Evolutionary conservation across 495 filamentous ascomycete species (phyloP), one percentile per base, ranked within the genome.

Genomic region (Lindgomyces ingoldianus): DNA sequence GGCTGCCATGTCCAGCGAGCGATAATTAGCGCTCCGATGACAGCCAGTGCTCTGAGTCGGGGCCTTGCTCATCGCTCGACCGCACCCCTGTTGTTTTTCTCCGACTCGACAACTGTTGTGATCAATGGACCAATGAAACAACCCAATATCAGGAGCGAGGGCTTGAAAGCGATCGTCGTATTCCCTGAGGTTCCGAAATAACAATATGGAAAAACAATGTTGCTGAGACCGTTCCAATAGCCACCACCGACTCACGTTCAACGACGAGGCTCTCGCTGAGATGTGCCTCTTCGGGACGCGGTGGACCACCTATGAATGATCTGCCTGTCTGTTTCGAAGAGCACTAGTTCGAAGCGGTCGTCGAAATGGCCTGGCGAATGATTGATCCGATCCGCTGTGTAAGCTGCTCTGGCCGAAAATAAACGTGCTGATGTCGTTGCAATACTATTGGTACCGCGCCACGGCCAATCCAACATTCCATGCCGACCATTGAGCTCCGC

Each of bases 161-260:
- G 54, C 63, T 39, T 63, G 56, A 60, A 65, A 62, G 56, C 57
- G 58, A 70, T 70, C 62, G 62, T 64, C 68, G 68, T 64, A 63
- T 70, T 67, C 25, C 49, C 46, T 70, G 68, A 58, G 53, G 57
- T 67, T 70, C 63, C 63, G 68, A 66, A 62, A 67, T 67, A 62
- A 67, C 68, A 67, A 63, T 60, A 65, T 62, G 57, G 58, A 59
- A 70, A 70, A 70, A 67, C 52, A 44, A 65, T 39, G 33, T 65
- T 60, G 57, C 49, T 66, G 53, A 55, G 47, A 64, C 55, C 48
- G 48, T 70, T 60, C 68, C 68, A 70, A 64, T 70, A 62, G 53
- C 50, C 33, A 16, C 57, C 56, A 8, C 18, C 53, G 44, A 57
- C 47, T 30, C 47, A 14, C 26, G n/a, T 16, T 57, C 55, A 39